Base-by-base conservation (phyloP, 768 basidiomycete species). In the Hypsizygus marmoreus region DNA sequence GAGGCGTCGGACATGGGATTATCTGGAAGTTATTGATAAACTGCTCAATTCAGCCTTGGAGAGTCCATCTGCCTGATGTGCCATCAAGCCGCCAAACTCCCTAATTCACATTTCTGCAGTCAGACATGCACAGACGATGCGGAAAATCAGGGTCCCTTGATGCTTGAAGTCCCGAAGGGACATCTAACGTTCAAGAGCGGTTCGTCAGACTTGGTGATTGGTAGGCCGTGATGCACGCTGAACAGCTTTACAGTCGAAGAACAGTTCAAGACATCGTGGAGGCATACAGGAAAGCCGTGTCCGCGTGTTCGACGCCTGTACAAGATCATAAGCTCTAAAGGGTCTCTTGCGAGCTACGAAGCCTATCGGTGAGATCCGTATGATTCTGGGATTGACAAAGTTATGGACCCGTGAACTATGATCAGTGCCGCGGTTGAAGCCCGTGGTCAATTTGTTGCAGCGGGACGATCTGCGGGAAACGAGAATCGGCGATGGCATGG, bases 401-500 rank as follows among this genome's bases (percentile, higher is more conserved):
- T 43, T 17, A 14, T 28, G 16, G 19, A 35, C 19, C 34, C 3
- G 26, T 46, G 28, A 50, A 43, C 37, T 16, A 7, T 45, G 2
- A 34, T 12, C 45, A 86, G 84, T 35, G 54, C 73, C 13, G 67
- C 67, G 12, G 81, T 86, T 4, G 85, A 86, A 57, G 51, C 66
- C 30, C 73, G 76, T 35, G 84, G 85, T 1, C 76, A 83, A 23
- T 87, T 86, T 49, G 70, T 59, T 3, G 55, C 70, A 26, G 51
- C 72, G 3, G 81, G 81, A 26, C 70, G 80, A 76, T 77, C 81
- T 4, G 63, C 77, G 28, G 86, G 85, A 31, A 87, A 87, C 49
- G 84, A 86, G 61, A 82, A 84, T 51, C 79, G 85, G 26, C 76
- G 85, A n/a, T 88, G 84, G 84, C 85, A 88, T 57, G 85, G 86